Evolutionary conservation across 176 grass and related monocot species (phyloP).

Genomic region (Juncus inflexus): DNA sequence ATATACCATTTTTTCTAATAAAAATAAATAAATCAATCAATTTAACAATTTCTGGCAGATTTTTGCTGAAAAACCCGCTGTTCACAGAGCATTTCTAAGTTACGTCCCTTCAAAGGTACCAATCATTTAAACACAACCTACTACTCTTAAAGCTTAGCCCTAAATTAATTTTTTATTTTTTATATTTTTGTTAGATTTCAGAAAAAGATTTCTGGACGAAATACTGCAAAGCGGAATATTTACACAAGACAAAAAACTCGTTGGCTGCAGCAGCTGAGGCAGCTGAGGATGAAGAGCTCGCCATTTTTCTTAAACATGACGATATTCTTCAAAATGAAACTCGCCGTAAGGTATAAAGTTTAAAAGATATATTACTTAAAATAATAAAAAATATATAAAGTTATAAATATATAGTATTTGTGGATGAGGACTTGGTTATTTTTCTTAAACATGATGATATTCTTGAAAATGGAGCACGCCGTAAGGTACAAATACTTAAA

Average conservation of each 20-base stretch:
- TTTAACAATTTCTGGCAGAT: constrained; percentile 55
- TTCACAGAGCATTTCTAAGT: constrained; percentile 85
- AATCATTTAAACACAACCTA: neutral
- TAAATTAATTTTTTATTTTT: neutral
- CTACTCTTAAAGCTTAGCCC: constrained; percentile 4
- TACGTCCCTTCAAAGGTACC: constrained; percentile 76
- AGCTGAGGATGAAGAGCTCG: constrained; percentile 93
- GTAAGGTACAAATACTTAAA: no score
- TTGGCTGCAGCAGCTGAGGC: constrained; percentile 74
- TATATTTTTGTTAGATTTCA: constrained; percentile 46
- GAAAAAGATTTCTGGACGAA: constrained; percentile 93
- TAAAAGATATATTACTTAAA: no score
- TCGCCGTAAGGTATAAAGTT: constrained; percentile 48
- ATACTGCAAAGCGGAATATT: constrained; percentile 96
- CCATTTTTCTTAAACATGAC: constrained; percentile 78
- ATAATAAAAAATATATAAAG: no score
- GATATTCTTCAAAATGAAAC: constrained; percentile 92
- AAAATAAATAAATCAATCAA: neutral
- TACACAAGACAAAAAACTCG: constrained; percentile 87
- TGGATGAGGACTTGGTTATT: constrained; percentile 17
- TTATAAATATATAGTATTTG: no score
- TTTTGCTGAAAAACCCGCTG: constrained; percentile 97
- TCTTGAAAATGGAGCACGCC: no score
- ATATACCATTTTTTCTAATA: neutral
- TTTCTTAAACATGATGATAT: constrained; percentile 17